phyloP scores from a whole-genome alignment of 139 green algal genomes.

The Ulvella scutata region DNA sequence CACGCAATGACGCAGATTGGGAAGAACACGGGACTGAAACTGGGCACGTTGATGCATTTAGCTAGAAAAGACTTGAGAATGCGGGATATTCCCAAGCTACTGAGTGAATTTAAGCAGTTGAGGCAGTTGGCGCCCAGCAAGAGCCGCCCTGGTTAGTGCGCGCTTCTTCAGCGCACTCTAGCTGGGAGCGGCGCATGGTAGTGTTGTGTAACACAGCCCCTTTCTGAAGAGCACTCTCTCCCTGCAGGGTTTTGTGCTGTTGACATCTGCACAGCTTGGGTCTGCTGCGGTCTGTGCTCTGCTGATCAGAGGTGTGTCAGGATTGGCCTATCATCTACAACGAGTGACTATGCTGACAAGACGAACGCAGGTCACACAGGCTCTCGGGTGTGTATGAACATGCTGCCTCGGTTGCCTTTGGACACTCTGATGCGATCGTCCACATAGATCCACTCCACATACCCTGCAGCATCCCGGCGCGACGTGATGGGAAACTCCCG shows the following conservation, averaged over 20 bases:
- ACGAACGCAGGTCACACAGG: too few relatives aligned
- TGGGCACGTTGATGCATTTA: not conserved
- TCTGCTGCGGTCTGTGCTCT: too few relatives aligned
- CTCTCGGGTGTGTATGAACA: conserved; percentile 35
- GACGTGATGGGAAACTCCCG: not conserved
- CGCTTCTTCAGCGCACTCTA: too few relatives aligned
- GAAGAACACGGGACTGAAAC: not conserved
- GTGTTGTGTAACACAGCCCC: too few relatives aligned
- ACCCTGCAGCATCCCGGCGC: conserved; percentile 23
- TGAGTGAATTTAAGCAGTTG: not conserved
- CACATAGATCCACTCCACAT: conserved; percentile 67
- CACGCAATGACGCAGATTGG: not conserved
- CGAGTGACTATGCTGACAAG: too few relatives aligned
- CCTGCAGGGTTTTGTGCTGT: too few relatives aligned
- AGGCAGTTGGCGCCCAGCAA: not conserved
- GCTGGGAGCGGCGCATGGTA: too few relatives aligned
- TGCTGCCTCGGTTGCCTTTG: conserved; percentile 40
- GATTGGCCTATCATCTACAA: too few relatives aligned
- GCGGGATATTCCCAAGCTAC: not conserved
- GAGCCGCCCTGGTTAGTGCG: too few relatives aligned
- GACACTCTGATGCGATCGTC: conserved; percentile 50
- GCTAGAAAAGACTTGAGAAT: not conserved
- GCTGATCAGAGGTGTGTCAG: too few relatives aligned
- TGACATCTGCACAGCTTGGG: too few relatives aligned
- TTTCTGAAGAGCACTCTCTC: too few relatives aligned